Base-by-base conservation (phyloP, 805 yeast genomes). In the Metschnikowia rubicola region DNA sequence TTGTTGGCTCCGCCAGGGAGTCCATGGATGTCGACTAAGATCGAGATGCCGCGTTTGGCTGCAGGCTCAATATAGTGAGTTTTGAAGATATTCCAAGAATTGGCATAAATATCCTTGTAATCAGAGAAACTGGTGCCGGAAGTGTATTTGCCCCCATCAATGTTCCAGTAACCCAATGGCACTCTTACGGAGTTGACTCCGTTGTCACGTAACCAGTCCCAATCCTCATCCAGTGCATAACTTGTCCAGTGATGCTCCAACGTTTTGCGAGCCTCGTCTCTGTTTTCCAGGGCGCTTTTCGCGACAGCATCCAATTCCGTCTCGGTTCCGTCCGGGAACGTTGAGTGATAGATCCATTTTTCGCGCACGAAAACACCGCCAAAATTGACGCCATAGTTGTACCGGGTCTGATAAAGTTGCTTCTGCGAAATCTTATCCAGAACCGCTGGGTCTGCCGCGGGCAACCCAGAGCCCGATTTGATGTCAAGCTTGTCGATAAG, bases 1-100 rank as follows among this genome's bases (percentile, higher is more conserved):
- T 81, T 77, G 60, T 94, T 92, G 21, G 97, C 97, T 33, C 97
- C 97, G 11, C 88, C 89, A 4, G 97, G 97, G 9, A 92, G 65
- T 0, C 86, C 97, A 66, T 94, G 98, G 37, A 92, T 58, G 65
- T 92, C 98, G 12, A 92, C 77, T 44, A 92, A 58, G 0, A 92
- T 82, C 10, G 89, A 86, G 48, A 92, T 92, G 30, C 77, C 73
- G 55, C 81, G 65, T 15, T 71, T 50, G 0, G 62, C 75, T 1
- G 97, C 97, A 43, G 71, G 77, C 38, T 74, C 71, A 36, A 90
- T 73, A 45, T 80, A 72, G 33, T 69, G 58, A 28, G 64, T 51
- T 62, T 79, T 81, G 51, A 84, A 73, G 17, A 75, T 69, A 5
- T 63, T 62, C 97, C 97, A 92, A 0, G 96, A 84, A 55, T 79